phyloP scores from a whole-genome alignment of 495 filamentous ascomycete species.

The Tuber melanosporum region DNA sequence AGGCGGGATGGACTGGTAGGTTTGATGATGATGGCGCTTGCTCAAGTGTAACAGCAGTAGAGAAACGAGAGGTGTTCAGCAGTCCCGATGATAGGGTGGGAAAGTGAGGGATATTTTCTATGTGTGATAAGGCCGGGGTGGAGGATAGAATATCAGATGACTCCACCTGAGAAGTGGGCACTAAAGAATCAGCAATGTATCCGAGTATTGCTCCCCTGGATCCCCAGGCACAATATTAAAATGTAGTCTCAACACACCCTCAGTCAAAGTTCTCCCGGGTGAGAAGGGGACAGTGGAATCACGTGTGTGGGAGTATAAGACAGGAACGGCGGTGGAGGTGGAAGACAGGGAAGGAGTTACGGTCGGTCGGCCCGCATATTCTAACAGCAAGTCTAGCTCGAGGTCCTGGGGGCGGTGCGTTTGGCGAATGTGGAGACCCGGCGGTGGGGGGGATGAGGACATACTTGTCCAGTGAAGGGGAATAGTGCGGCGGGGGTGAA shows the following conservation, averaged over 20 bases:
- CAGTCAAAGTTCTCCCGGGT: neutral
- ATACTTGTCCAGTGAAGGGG: neutral
- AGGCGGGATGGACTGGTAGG: slow-evolving; percentile 3
- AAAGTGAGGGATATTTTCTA: neutral
- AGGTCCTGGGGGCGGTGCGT: neutral
- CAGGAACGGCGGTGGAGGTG: neutral
- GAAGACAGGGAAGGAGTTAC: neutral
- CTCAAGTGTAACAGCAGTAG: neutral
- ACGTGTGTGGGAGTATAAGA: neutral
- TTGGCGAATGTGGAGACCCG: neutral
- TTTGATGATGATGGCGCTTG: neutral
- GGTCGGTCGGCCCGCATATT: neutral
- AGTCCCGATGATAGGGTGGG: neutral
- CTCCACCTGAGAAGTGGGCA: neutral
- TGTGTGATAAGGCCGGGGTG: neutral
- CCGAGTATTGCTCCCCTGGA: neutral
- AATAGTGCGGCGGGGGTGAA: neutral
- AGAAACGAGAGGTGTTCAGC: neutral
- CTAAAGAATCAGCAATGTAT: neutral
- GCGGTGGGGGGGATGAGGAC: neutral
- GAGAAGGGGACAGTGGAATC: neutral
- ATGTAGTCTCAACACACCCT: neutral
- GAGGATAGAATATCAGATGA: neutral
- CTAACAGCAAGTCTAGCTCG: neutral
- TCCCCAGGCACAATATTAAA: neutral